These are phyloP conservation scores for Cercospora sp. DNA, from an alignment of 2,329 filamentous ascomycete genomes.

Conservation along the genomic window DNA sequence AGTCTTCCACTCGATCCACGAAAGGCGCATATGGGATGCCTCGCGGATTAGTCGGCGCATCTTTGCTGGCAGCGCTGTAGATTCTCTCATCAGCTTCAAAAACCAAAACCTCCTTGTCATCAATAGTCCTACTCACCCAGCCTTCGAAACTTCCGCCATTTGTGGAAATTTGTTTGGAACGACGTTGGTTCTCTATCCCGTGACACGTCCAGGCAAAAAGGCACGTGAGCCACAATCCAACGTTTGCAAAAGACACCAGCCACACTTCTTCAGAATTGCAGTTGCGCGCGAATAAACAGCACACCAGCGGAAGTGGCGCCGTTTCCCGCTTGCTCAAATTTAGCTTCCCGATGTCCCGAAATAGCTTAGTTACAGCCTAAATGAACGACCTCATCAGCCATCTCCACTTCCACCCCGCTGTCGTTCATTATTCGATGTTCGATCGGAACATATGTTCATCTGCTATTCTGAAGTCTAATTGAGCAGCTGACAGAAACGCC, in stretches of 20 bases:
- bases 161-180: not conserved
- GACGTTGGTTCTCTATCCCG: not conserved
- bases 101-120: not conserved
- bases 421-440: not conserved
- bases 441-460: not conserved
- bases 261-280: not conserved
- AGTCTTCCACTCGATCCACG: constrained; percentile 86
- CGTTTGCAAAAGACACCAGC: not conserved
- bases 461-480: not conserved
- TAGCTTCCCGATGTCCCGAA: not conserved
- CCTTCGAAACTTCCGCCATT: constrained; percentile 1
- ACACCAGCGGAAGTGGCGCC: not conserved
- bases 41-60: constrained; percentile 68
- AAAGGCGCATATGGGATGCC: constrained; percentile 83
- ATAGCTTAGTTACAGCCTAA: not conserved
- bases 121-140: not conserved
- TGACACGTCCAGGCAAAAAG: not conserved
- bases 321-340: not conserved
- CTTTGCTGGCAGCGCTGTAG: constrained; percentile 38
- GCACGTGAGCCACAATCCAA: not conserved
- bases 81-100: not conserved
- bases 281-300: not conserved
- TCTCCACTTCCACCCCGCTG: not conserved
- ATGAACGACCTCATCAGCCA: not conserved
- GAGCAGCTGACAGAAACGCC: not conserved